Evolutionary conservation across 768 basidiomycete genomes (phyloP).

Genomic region (Harrya chromipes): DNA sequence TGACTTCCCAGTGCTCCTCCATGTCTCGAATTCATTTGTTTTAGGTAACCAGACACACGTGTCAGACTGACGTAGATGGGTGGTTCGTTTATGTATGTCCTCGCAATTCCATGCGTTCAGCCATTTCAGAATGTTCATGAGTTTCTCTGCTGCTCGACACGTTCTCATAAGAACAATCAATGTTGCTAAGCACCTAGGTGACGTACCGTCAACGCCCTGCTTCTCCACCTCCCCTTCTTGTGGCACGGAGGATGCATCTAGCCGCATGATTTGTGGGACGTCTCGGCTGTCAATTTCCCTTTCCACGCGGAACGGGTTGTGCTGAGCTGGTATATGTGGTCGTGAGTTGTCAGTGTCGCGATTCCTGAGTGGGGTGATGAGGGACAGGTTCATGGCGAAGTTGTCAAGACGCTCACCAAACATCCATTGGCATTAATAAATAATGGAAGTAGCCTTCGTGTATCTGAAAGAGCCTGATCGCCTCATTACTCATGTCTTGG

Average conservation of each 20-base stretch:
- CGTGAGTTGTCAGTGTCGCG: not conserved
- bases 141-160: not conserved
- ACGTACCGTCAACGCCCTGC: not conserved
- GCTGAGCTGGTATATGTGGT: not conserved
- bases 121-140: conserved; percentile 3
- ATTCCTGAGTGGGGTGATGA: not conserved
- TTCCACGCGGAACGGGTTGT: no score
- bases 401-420: conserved; percentile 7
- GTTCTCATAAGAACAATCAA: not conserved
- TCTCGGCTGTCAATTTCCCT: no score
- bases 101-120: conserved; percentile 4
- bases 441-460: conserved; percentile 8
- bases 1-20: conserved; percentile 1
- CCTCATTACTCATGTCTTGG: conserved; percentile 4
- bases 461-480: conserved; percentile 3
- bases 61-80: not conserved
- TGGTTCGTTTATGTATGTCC: not conserved
- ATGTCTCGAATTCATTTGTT: not conserved
- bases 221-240: not conserved
- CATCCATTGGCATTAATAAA: conserved; percentile 7
- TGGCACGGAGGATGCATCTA: not conserved
- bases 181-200: not conserved
- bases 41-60: conserved; percentile 14
- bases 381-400: not conserved
- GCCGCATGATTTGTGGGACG: no score